These are phyloP conservation scores for Entelexis paramagnoliae DNA, from an alignment of 1,139 yeast species.

Conservation along the genomic window DNA sequence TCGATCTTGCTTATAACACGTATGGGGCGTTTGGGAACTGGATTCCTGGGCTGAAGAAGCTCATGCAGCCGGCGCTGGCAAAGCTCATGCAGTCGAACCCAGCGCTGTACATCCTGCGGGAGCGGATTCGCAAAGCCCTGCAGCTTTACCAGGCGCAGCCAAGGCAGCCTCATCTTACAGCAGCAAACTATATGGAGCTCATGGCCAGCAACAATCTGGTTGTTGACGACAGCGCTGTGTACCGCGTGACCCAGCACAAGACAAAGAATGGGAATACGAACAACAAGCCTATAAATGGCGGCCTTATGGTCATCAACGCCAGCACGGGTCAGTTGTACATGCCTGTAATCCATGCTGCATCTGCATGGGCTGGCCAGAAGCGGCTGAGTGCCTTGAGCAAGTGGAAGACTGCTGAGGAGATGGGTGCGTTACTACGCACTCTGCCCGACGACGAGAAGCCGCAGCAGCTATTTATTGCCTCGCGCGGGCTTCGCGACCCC, in stretches of 20 bases:
- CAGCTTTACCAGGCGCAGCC: conserved; percentile 92
- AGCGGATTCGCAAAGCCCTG: conserved; percentile 84
- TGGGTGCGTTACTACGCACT: conserved; percentile 80
- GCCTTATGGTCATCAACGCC: conserved; percentile 81
- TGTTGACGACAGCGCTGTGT: conserved; percentile 87
- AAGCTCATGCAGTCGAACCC: conserved; percentile 95
- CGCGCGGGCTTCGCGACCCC: conserved; percentile 90
- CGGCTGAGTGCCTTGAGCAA: conserved; percentile 88
- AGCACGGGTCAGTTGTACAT: conserved; percentile 79
- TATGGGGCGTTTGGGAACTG: conserved; percentile 95
- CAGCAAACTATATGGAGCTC: conserved; percentile 81
- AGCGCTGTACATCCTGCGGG: conserved; percentile 81
- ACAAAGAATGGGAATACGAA: conserved; percentile 90
- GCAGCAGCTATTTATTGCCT: conserved; percentile 75
- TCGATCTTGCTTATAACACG: conserved; percentile 92
- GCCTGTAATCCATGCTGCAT: conserved; percentile 85
- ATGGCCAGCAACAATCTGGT: conserved; percentile 70
- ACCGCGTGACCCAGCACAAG: conserved; percentile 84
- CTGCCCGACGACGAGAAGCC: conserved; percentile 93
- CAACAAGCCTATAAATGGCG: conserved; percentile 90
- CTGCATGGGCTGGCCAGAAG: conserved; percentile 88
- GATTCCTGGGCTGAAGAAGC: conserved; percentile 89
- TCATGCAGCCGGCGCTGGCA: conserved; percentile 84
- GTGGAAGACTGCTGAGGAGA: conserved; percentile 98
- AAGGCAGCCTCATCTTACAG: conserved; percentile 81